Conservation (phyloP, 2,329 filamentous ascomycete genomes). For the Cladosporium phlei region DNA sequence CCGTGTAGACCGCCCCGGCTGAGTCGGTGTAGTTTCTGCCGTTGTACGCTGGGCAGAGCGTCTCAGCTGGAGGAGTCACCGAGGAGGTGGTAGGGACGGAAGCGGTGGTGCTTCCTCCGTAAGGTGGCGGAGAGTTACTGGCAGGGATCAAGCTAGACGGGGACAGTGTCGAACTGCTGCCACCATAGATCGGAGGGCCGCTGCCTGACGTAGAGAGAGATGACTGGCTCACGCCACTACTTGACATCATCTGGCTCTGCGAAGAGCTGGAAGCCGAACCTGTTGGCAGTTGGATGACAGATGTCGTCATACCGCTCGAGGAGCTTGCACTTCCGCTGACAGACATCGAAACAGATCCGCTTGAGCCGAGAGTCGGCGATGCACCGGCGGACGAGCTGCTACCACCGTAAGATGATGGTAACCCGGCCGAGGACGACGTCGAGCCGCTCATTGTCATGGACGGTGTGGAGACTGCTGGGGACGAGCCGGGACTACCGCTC, state of each 20-base stretch:
- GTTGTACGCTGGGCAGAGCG: conserved; percentile 18
- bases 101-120: conserved; percentile 2
- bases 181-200: background rate
- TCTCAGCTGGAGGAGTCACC: background rate
- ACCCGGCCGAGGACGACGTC: background rate
- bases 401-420: background rate
- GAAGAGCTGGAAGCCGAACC: background rate
- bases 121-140: conserved; percentile 1
- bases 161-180: background rate
- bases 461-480: conserved; percentile 3
- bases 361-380: background rate
- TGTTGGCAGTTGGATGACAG: background rate
- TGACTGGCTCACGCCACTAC: background rate
- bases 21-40: conserved; percentile 16
- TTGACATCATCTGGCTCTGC: background rate
- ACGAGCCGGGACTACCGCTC: conserved; percentile 6
- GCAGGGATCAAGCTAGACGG: background rate
- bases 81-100: background rate
- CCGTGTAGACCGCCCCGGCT: conserved; percentile 11
- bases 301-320: conserved; percentile 3
- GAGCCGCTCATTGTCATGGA: background rate
- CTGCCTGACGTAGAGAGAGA: background rate
- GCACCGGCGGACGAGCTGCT: background rate
- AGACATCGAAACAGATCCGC: background rate
- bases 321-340: background rate